These are phyloP conservation scores for Gossypium gossypioides DNA, from an alignment of 441 rosid species.

Conservation along the genomic window DNA sequence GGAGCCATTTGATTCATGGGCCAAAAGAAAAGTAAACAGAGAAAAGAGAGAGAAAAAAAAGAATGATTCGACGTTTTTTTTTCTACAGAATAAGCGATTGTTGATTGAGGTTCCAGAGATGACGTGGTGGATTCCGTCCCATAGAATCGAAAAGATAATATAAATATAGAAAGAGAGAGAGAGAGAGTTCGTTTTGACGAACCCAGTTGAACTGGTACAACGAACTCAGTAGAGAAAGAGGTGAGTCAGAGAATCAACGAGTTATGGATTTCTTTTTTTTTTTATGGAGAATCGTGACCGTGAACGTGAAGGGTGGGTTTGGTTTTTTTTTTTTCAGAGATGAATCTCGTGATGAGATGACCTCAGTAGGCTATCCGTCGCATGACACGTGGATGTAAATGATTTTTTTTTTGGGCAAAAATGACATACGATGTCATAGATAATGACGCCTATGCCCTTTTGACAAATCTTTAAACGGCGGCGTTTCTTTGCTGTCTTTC, in stretches of 20 bases:
- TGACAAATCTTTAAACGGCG: not conserved
- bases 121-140: constrained; percentile 11
- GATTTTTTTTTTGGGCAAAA: not conserved
- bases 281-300: constrained; percentile 14
- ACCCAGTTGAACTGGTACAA: not conserved
- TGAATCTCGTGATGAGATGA: constrained; percentile 19
- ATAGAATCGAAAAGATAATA: not conserved
- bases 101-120: not conserved
- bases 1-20: constrained; percentile 5
- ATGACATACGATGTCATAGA: not conserved
- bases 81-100: not conserved
- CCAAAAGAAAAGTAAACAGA: constrained; percentile 4
- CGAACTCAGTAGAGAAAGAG: constrained; percentile 11
- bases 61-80: not conserved
- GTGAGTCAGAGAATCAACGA: not conserved
- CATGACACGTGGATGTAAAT: not conserved
- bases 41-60: not conserved
- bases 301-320: not conserved
- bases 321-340: not conserved
- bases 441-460: constrained; percentile 3
- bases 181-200: constrained; percentile 1
- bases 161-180: not conserved
- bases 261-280: not conserved
- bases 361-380: not conserved
- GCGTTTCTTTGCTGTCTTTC: not conserved